A percentile compares a stretch with the other conserved stretches of the same genome.
Evolutionary conservation across 768 basidiomycete species (phyloP).

Genomic region (Hygrophorus pudorinus): DNA sequence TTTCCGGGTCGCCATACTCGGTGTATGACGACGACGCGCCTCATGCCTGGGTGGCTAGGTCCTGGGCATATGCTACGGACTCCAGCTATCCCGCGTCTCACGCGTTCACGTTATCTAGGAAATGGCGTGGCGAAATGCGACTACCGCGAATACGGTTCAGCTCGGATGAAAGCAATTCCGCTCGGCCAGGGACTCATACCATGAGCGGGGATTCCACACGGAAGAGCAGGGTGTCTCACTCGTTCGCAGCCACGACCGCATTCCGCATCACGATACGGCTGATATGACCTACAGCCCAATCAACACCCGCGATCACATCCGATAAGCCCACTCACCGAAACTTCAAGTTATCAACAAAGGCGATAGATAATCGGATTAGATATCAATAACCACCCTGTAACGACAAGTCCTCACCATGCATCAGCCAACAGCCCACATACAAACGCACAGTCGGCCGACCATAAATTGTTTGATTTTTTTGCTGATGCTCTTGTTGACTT

Average conservation of each 20-base stretch:
- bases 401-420: constrained; percentile 35
- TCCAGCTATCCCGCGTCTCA: constrained; percentile 53
- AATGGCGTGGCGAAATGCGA: constrained; percentile 86
- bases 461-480: too few relatives aligned
- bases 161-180: constrained; percentile 65
- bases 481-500: too few relatives aligned
- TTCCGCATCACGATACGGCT: constrained; percentile 98
- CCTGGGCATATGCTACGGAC: constrained; percentile 94
- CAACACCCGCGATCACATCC: too few relatives aligned
- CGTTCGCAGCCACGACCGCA: constrained; percentile 91
- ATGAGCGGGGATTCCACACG: neutral
- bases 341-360: constrained; percentile 29
- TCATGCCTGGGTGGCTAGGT: constrained; percentile 88
- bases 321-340: constrained; percentile 52
- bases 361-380: constrained; percentile 4
- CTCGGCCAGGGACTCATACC: too few relatives aligned
- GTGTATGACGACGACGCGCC: constrained; percentile 92
- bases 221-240: constrained; percentile 40
- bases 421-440: neutral
- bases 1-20: constrained; percentile 97
- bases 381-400: neutral
- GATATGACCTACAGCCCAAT: constrained; percentile 69
- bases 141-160: constrained; percentile 93
- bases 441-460: too few relatives aligned
- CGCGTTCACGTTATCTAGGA: constrained; percentile 42